Percentiles rank a stretch among this genome's conserved stretches.
These are phyloP conservation scores for Tulasnella sp. DNA, from an alignment of 768 basidiomycete species.

Conservation along the genomic window DNA sequence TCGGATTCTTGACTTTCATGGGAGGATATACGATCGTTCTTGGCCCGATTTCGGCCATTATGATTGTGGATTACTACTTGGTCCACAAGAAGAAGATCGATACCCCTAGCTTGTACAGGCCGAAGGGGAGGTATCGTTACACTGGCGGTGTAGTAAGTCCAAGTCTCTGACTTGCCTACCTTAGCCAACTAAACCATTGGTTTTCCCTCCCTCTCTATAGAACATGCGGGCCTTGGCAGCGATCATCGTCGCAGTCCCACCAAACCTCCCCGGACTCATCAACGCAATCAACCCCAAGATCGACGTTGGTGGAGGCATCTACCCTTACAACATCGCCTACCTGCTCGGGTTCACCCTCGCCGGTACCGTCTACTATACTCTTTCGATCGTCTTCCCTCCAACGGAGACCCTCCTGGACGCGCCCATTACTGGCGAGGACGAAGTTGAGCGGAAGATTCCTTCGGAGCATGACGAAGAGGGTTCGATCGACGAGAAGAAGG, in stretches of 20 bases:
- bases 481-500: slow-evolving; percentile 2
- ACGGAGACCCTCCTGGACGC: slow-evolving; percentile 32
- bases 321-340: slow-evolving; percentile 66
- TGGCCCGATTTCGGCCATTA: slow-evolving; percentile 74
- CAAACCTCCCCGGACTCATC: slow-evolving; percentile 69
- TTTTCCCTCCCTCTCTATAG: slow-evolving; percentile 31
- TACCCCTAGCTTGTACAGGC: slow-evolving; percentile 78
- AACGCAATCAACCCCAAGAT: slow-evolving; percentile 62
- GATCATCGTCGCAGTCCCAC: slow-evolving; percentile 57
- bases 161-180: no score
- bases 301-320: slow-evolving; percentile 41
- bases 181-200: background rate
- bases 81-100: slow-evolving; percentile 64
- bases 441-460: background rate
- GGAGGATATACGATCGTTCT: slow-evolving; percentile 75
- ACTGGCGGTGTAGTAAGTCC: slow-evolving; percentile 62
- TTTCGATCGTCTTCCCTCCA: slow-evolving; percentile 36
- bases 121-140: slow-evolving; percentile 72
- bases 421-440: slow-evolving; percentile 25
- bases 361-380: slow-evolving; percentile 31
- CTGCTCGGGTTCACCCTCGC: slow-evolving; percentile 49
- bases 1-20: slow-evolving; percentile 70
- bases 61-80: slow-evolving; percentile 65
- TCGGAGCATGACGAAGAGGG: slow-evolving; percentile 1
- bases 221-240: slow-evolving; percentile 77